These are phyloP conservation scores for Graphilbum ipis-grandicollis DNA, from an alignment of 2,329 filamentous ascomycete genomes.

Conservation along the genomic window DNA sequence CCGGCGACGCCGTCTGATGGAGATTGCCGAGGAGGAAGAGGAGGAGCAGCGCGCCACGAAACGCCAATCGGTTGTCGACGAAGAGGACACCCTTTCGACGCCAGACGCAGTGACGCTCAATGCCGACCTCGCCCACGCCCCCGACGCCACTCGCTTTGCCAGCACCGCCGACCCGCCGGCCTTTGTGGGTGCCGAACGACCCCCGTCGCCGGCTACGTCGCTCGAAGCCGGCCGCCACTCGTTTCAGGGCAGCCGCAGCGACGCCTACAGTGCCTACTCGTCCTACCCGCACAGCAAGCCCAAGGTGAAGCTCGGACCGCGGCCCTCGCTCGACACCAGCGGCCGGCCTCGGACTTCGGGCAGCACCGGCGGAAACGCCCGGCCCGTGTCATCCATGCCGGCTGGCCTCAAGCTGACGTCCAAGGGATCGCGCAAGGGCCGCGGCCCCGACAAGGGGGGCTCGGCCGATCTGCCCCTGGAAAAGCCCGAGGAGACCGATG, in stretches of 20 bases:
- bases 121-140: slow-evolving; percentile 30
- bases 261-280: slow-evolving; percentile 30
- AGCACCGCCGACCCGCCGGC: slow-evolving; percentile 31
- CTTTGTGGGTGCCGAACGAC: slow-evolving; percentile 29
- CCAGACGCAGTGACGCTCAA: slow-evolving; percentile 29
- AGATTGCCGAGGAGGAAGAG: slow-evolving; percentile 87
- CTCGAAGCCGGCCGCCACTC: slow-evolving; percentile 28
- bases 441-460: slow-evolving; percentile 16
- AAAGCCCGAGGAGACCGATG: slow-evolving; percentile 11
- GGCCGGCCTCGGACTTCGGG: slow-evolving; percentile 43
- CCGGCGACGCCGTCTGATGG: slow-evolving; percentile 60
- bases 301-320: slow-evolving; percentile 78
- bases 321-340: slow-evolving; percentile 54
- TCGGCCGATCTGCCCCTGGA: not conserved
- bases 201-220: slow-evolving; percentile 26
- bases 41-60: slow-evolving; percentile 39
- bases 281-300: slow-evolving; percentile 43
- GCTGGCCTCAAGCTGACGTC: slow-evolving; percentile 58
- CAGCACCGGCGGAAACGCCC: slow-evolving; percentile 39
- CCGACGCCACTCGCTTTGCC: slow-evolving; percentile 32
- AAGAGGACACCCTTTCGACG: slow-evolving; percentile 19
- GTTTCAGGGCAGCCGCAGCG: slow-evolving; percentile 32
- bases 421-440: slow-evolving; percentile 34
- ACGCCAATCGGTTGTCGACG: slow-evolving; percentile 35
- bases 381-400: slow-evolving; percentile 65